phyloP scores from a whole-genome alignment of 2,329 filamentous ascomycete species.

The Hysterium pulicare region DNA sequence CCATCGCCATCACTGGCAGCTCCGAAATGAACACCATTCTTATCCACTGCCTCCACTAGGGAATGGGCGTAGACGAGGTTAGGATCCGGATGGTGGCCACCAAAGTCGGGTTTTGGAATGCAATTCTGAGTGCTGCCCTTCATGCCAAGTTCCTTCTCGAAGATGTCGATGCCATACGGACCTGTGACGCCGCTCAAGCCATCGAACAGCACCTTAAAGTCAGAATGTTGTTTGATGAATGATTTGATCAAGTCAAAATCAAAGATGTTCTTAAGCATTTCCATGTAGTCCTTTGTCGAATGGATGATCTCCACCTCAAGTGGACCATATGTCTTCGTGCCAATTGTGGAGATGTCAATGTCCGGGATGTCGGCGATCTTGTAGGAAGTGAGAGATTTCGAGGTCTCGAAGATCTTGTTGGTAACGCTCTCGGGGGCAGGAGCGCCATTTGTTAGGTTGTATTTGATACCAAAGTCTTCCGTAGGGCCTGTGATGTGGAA shows the following conservation, averaged over 20 bases:
- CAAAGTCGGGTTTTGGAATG: constrained; percentile 88
- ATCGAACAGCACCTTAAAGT: constrained; percentile 97
- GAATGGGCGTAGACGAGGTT: constrained; percentile 97
- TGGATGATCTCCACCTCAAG: constrained; percentile 95
- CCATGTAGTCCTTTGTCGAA: constrained; percentile 85
- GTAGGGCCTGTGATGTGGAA: constrained; percentile 64
- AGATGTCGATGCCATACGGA: constrained; percentile 91
- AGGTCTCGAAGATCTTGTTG: constrained; percentile 93
- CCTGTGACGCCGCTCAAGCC: constrained; percentile 92
- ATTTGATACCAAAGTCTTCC: constrained; percentile 99
- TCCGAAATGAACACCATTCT: constrained; percentile 88
- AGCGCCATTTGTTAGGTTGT: constrained; percentile 95
- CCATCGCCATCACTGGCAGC: constrained; percentile 96
- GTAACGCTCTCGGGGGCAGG: constrained; percentile 94
- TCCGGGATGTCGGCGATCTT: constrained; percentile 86
- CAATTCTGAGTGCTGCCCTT: constrained; percentile 86
- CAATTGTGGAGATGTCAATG: constrained; percentile 78
- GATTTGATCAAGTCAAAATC: constrained; percentile 94
- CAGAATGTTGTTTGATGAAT: constrained; percentile 80
- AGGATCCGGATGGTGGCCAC: constrained; percentile 93
- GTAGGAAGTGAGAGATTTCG: constrained; percentile 87
- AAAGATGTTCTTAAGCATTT: constrained; percentile 98
- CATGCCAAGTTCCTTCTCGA: constrained; percentile 87
- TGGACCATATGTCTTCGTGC: constrained; percentile 76
- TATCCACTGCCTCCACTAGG: constrained; percentile 89